Conservation (phyloP, 192 early-diverging fungal species). For the Coemansia sp. region DNA sequence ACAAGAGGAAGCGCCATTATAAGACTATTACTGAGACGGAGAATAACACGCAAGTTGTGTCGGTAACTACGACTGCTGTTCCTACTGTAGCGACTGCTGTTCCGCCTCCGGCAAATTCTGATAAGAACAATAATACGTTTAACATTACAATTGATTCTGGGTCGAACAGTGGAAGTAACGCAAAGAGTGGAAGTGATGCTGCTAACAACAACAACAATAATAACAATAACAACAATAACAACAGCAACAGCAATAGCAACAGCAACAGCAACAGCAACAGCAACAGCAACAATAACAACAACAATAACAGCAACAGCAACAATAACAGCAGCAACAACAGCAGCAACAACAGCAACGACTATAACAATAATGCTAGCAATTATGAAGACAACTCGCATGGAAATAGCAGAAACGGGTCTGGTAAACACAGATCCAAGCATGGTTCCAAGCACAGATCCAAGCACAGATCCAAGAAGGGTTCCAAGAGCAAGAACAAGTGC, state of each 20-base stretch:
- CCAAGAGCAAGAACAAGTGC: background rate
- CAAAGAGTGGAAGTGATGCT: background rate
- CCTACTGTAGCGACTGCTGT: background rate
- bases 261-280: background rate
- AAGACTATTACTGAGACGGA: background rate
- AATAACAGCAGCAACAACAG: background rate
- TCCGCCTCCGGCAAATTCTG: background rate
- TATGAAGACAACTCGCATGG: background rate
- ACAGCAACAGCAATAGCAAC: background rate
- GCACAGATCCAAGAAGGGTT: constrained; percentile 3
- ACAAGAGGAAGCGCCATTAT: background rate
- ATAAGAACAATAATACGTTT: background rate
- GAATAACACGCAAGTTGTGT: background rate
- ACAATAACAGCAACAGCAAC: background rate
- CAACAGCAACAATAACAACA: background rate
- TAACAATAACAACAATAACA: background rate
- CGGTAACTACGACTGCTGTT: background rate
- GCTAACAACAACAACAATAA: background rate
- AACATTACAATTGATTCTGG: constrained; percentile 1
- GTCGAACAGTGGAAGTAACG: background rate
- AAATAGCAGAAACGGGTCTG: background rate
- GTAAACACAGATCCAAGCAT: background rate
- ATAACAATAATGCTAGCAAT: background rate
- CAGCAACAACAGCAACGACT: background rate
- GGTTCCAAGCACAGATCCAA: background rate